A percentile compares a stretch with the other conserved stretches of the same genome.
These are phyloP conservation scores for Parafenestella ontariensis DNA, from an alignment of 2,329 filamentous ascomycete genomes.

Conservation along the genomic window DNA sequence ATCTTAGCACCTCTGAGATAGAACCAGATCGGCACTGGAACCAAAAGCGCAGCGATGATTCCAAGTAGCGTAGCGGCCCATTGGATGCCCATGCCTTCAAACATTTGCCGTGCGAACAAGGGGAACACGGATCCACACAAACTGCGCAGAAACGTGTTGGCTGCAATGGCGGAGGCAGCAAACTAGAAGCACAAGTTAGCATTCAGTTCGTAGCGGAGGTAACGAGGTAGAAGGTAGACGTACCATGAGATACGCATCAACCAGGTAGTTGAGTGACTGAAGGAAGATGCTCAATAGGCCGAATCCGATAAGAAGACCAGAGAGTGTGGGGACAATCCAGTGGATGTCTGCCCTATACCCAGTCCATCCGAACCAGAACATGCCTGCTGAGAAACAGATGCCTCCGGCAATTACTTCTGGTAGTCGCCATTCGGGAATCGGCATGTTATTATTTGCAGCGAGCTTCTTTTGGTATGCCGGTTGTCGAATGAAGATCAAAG, in stretches of 20 bases:
- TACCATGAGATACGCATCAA: slow-evolving; percentile 65
- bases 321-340: slow-evolving; percentile 51
- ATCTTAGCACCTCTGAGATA: slow-evolving; percentile 54
- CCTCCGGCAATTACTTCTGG: slow-evolving; percentile 63
- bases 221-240: background rate
- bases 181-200: slow-evolving; percentile 40
- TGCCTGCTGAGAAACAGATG: slow-evolving; percentile 49
- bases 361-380: slow-evolving; percentile 52
- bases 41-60: slow-evolving; percentile 52
- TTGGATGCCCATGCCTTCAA: slow-evolving; percentile 60
- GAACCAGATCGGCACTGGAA: slow-evolving; percentile 56
- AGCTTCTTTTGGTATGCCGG: slow-evolving; percentile 68
- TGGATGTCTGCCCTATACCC: slow-evolving; percentile 54
- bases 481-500: slow-evolving; percentile 68
- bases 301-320: slow-evolving; percentile 63
- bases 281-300: slow-evolving; percentile 66
- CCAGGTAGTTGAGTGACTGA: slow-evolving; percentile 66
- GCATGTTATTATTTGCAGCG: slow-evolving; percentile 57
- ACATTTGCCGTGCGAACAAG: slow-evolving; percentile 64
- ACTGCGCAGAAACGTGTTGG: slow-evolving; percentile 62
- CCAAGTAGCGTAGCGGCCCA: slow-evolving; percentile 56
- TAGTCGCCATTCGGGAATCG: slow-evolving; percentile 64
- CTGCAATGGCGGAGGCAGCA: slow-evolving; percentile 63
- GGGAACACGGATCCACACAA: slow-evolving; percentile 61
- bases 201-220: background rate